A percentile compares a stretch with the other conserved stretches of the same genome.
These are phyloP conservation scores for Psilocybe cubensis DNA, from an alignment of 768 basidiomycete genomes.

Conservation along the genomic window DNA sequence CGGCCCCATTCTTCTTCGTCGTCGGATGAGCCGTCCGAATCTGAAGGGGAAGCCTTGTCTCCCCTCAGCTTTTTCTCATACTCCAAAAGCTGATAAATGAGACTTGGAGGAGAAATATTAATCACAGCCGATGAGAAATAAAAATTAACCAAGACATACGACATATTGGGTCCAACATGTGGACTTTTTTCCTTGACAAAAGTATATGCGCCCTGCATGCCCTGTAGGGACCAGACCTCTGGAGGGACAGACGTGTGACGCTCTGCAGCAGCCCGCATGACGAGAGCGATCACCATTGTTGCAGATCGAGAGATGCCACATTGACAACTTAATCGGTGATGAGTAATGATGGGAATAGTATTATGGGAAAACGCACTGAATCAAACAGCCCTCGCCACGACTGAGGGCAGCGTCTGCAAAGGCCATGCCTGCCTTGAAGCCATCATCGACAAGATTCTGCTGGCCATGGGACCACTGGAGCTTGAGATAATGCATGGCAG, in stretches of 20 bases:
- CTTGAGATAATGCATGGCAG: slow-evolving; percentile 86
- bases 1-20: slow-evolving; percentile 85
- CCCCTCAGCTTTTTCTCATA: slow-evolving; percentile 78
- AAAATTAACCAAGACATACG: slow-evolving; percentile 62
- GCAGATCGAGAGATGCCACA: slow-evolving; percentile 93
- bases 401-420: slow-evolving; percentile 80
- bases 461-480: slow-evolving; percentile 95
- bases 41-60: slow-evolving; percentile 44
- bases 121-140: slow-evolving; percentile 10
- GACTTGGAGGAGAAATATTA: slow-evolving; percentile 44
- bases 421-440: slow-evolving; percentile 79
- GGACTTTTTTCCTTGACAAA: slow-evolving; percentile 90
- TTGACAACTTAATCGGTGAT: slow-evolving; percentile 69
- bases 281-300: slow-evolving; percentile 86
- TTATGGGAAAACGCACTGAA: slow-evolving; percentile 65
- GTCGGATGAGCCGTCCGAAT: slow-evolving; percentile 60
- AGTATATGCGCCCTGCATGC: slow-evolving; percentile 89
- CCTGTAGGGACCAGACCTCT: slow-evolving; percentile 77
- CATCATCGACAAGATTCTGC: slow-evolving; percentile 78
- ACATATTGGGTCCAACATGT: slow-evolving; percentile 93
- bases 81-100: slow-evolving; percentile 93
- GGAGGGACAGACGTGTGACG: slow-evolving; percentile 67
- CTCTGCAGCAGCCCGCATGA: slow-evolving; percentile 89
- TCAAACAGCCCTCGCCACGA: slow-evolving; percentile 78
- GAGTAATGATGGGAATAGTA: slow-evolving; percentile 23